These are phyloP conservation scores for Forsythia suspensa DNA, from an alignment of 257 asterid species.

Conservation along the genomic window DNA sequence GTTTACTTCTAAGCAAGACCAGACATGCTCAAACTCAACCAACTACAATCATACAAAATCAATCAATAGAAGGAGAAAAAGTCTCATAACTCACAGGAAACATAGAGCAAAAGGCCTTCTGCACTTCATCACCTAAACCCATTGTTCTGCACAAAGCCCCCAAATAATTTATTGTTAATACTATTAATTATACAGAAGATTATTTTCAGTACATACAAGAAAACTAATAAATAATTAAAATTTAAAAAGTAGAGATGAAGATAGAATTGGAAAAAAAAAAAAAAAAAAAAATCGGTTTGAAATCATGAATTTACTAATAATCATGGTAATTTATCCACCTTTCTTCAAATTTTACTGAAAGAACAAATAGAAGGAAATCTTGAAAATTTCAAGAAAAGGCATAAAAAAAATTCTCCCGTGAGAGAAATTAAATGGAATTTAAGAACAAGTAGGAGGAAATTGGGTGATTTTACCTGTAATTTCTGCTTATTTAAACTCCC, in stretches of 20 bases:
- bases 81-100: slow-evolving; percentile 34
- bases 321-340: neutral
- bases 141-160: slow-evolving; percentile 34
- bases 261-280: too few species aligned
- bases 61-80: neutral
- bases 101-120: slow-evolving; percentile 23
- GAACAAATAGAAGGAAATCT: neutral
- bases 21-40: neutral
- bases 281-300: neutral
- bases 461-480: neutral
- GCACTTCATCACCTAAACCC: slow-evolving; percentile 39
- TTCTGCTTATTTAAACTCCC: neutral
- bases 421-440: neutral
- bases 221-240: too few species aligned
- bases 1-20: neutral
- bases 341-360: neutral
- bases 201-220: too few species aligned
- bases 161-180: neutral
- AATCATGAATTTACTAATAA: neutral
- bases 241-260: neutral
- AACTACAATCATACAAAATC: neutral
- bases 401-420: neutral
- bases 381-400: neutral
- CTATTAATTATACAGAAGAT: too few species aligned
- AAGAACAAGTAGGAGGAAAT: neutral